Evolutionary conservation across 1,284 basidiomycete species (phyloP).

Genomic region (Ustilago lituana): DNA sequence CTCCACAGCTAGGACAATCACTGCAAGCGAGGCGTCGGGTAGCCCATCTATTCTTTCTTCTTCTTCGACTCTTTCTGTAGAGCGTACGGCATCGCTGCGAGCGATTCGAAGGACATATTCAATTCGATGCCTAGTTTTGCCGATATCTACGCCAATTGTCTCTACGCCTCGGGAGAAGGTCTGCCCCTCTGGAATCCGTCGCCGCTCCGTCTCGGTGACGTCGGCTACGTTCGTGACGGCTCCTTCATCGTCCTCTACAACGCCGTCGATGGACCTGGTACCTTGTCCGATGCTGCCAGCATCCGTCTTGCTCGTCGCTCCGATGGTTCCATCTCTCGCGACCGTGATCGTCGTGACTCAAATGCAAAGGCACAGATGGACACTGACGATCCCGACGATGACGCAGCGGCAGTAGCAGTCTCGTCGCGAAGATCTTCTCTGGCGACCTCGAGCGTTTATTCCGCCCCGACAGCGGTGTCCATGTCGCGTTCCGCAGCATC

Average conservation of each 20-base stretch:
- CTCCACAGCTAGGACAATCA: not conserved
- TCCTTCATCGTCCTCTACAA: conserved; percentile 54
- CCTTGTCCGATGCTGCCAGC: conserved; percentile 37
- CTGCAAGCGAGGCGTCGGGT: not conserved
- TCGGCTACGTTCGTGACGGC: conserved; percentile 56
- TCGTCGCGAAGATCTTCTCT: conserved; percentile 16
- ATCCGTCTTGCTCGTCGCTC: conserved; percentile 34
- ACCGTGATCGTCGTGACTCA: conserved; percentile 18
- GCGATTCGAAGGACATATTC: not conserved
- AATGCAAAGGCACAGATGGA: conserved; percentile 11
- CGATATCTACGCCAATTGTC: conserved; percentile 50
- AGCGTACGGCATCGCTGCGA: not conserved
- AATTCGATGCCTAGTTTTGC: conserved; percentile 37
- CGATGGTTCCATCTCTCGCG: conserved; percentile 26
- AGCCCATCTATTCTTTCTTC: not conserved
- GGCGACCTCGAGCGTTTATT: conserved; percentile 5
- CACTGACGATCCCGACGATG: conserved; percentile 8
- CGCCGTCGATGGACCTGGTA: conserved; percentile 42
- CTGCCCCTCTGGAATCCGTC: conserved; percentile 57
- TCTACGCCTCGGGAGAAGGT: conserved; percentile 52
- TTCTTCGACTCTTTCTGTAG: not conserved
- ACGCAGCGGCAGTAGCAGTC: not conserved
- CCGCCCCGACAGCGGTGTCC: conserved; percentile 3
- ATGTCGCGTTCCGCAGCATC: conserved; percentile 20
- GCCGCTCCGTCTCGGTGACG: conserved; percentile 43